Conservation (phyloP, 2,329 filamentous ascomycete genomes). For the Paramyrothecium sp. region DNA sequence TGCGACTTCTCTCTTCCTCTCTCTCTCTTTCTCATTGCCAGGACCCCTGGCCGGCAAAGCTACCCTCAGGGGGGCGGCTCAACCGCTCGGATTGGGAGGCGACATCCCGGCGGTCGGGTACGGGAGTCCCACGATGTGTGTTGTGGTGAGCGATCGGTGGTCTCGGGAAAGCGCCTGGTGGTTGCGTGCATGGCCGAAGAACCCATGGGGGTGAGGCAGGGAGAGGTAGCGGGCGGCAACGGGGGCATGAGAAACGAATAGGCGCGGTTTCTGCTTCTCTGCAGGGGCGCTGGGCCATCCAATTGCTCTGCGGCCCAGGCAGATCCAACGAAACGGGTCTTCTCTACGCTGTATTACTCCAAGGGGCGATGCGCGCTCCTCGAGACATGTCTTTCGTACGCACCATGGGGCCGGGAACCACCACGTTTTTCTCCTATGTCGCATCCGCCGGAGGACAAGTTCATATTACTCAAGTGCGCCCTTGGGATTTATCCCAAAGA, state of each 20-base stretch:
- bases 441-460: background rate
- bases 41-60: background rate
- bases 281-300: background rate
- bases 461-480: background rate
- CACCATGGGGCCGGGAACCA: background rate
- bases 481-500: background rate
- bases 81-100: background rate
- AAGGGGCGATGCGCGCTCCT: background rate
- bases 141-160: background rate
- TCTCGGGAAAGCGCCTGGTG: background rate
- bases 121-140: background rate
- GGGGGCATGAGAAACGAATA: background rate
- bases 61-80: background rate
- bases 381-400: background rate
- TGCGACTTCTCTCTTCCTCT: no score
- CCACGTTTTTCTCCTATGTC: background rate
- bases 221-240: background rate
- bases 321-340: background rate
- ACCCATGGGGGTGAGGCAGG: background rate
- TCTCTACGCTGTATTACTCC: background rate
- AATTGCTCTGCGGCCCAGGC: background rate
- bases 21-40: background rate
- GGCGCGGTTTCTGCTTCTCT: background rate
- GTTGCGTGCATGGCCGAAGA: conserved; percentile 3
- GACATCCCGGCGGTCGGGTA: conserved; percentile 2